phyloP scores from a whole-genome alignment of 352 stramenopile genomes.

The Pythium dissimile region DNA sequence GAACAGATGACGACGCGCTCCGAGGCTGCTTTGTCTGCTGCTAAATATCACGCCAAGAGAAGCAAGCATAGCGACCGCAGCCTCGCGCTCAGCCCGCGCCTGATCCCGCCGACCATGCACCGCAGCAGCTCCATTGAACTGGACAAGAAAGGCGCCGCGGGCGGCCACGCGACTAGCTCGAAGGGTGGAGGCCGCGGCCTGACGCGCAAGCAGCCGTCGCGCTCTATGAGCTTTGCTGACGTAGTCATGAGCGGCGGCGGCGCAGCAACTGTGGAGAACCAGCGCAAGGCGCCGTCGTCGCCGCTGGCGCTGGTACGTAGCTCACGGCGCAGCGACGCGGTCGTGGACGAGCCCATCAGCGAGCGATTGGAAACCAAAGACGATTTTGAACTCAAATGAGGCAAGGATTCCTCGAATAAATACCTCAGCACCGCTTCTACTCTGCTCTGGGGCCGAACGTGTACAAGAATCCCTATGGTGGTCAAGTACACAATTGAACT shows the following conservation, averaged over 20 bases:
- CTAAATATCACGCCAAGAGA: conserved; percentile 45
- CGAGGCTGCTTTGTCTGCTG: conserved; percentile 32
- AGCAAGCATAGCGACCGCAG: conserved; percentile 20
- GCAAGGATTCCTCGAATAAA: conserved; percentile 32
- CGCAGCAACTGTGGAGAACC: conserved; percentile 18
- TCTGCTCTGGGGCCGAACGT: conserved; percentile 34
- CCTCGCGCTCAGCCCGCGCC: conserved; percentile 36
- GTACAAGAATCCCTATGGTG: conserved; percentile 65
- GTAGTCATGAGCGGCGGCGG: conserved; percentile 65
- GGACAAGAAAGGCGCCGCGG: conserved; percentile 13
- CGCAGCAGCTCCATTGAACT: conserved; percentile 24
- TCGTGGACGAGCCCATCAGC: conserved; percentile 55
- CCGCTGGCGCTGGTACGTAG: conserved; percentile 38
- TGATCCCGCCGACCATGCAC: conserved; percentile 30
- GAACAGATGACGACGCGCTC: conserved; percentile 65
- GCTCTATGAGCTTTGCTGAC: conserved; percentile 84
- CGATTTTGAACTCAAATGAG: conserved; percentile 60
- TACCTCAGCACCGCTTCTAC: conserved; percentile 24
- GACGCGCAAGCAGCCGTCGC: conserved; percentile 56
- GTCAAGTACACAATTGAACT: neutral
- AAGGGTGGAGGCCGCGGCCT: conserved; percentile 14
- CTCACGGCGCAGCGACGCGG: conserved; percentile 47
- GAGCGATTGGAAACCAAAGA: conserved; percentile 73
- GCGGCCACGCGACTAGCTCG: neutral
- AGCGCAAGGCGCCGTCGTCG: conserved; percentile 37